phyloP scores from a whole-genome alignment of 257 asterid species.

The Primulina tabacum region DNA sequence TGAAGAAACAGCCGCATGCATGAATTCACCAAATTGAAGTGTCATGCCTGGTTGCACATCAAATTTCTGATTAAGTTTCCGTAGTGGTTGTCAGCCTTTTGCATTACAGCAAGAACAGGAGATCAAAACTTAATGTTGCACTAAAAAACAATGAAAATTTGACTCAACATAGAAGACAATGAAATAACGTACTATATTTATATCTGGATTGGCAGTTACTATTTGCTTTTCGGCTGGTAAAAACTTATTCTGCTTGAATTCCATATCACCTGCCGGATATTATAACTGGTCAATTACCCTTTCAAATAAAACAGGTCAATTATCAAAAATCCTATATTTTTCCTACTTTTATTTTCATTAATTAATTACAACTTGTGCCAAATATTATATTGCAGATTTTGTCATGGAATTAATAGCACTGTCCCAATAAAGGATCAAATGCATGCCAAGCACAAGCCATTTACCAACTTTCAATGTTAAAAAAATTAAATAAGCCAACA shows the following conservation, averaged over 20 bases:
- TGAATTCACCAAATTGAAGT: background rate
- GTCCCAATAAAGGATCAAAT: slow-evolving; percentile 7
- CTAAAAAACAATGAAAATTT: background rate
- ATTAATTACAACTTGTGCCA: background rate
- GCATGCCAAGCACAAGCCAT: background rate
- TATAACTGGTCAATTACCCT: slow-evolving; percentile 7
- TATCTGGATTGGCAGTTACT: slow-evolving; percentile 91
- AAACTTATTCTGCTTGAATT: slow-evolving; percentile 95
- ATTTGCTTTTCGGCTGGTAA: slow-evolving; percentile 88
- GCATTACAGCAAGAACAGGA: background rate
- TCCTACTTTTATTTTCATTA: background rate
- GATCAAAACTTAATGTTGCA: background rate
- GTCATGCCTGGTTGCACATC: background rate
- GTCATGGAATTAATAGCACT: background rate
- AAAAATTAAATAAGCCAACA: slow-evolving; percentile 19
- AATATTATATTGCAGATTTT: background rate
- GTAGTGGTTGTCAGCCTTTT: slow-evolving; percentile 2
- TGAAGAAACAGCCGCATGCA: background rate
- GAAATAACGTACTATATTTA: slow-evolving; percentile 57
- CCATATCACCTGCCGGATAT: slow-evolving; percentile 85
- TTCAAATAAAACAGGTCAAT: background rate
- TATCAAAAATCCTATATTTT: slow-evolving; percentile 9
- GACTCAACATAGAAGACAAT: slow-evolving; percentile 3
- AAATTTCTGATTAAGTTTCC: background rate
- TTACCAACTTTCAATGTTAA: background rate